phyloP scores from a whole-genome alignment of 2,329 filamentous ascomycete species.

The Pseudopithomyces chartarum region DNA sequence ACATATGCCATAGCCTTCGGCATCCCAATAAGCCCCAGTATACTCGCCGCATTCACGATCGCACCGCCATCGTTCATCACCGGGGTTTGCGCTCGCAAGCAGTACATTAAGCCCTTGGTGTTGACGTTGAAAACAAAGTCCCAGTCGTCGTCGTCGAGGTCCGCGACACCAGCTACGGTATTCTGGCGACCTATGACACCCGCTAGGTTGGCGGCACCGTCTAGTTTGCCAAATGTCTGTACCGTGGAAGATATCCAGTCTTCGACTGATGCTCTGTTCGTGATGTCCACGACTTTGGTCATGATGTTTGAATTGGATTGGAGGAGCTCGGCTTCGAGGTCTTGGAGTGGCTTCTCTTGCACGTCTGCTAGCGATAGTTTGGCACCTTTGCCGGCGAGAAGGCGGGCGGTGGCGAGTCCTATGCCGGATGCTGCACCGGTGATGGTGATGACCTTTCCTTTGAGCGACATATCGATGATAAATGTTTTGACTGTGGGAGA shows the following conservation, averaged over 20 bases:
- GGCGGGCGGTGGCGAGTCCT: conserved; percentile 32
- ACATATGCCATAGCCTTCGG: conserved; percentile 41
- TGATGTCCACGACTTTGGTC: conserved; percentile 55
- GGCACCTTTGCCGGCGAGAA: conserved; percentile 34
- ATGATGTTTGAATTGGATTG: conserved; percentile 30
- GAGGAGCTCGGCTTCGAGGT: conserved; percentile 24
- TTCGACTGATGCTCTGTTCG: conserved; percentile 55
- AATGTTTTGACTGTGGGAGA: neutral
- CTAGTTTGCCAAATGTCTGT: conserved; percentile 54
- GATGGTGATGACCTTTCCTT: conserved; percentile 38
- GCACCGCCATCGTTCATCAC: conserved; percentile 47
- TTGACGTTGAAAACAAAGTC: conserved; percentile 47
- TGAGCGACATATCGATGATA: conserved; percentile 23
- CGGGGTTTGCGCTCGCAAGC: conserved; percentile 44
- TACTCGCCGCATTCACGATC: conserved; percentile 55
- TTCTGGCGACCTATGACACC: conserved; percentile 41
- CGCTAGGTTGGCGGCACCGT: conserved; percentile 52
- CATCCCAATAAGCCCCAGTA: conserved; percentile 56
- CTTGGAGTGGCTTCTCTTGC: conserved; percentile 30
- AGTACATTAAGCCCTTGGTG: conserved; percentile 46
- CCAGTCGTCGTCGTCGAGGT: conserved; percentile 47
- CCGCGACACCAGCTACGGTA: conserved; percentile 24
- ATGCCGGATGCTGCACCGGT: conserved; percentile 41
- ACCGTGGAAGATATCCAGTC: conserved; percentile 55
- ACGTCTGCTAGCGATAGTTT: conserved; percentile 39